These are phyloP conservation scores for Ascochyta lentis DNA, from an alignment of 2,329 filamentous ascomycete genomes.

Conservation along the genomic window DNA sequence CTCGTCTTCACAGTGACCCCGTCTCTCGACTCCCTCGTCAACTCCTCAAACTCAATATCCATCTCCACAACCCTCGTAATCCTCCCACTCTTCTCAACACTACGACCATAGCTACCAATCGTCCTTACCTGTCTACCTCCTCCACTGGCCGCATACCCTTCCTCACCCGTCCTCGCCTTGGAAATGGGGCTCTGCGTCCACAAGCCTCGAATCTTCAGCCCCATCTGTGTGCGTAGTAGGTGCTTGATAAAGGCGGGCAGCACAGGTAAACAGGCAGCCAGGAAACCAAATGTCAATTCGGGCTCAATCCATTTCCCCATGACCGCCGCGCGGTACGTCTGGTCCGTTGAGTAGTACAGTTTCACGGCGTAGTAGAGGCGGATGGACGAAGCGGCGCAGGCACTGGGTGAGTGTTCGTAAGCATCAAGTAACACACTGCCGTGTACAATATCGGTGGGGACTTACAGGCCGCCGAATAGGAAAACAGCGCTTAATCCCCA, in stretches of 20 bases:
- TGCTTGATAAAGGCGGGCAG: conserved; percentile 22
- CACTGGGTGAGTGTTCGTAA: conserved; percentile 6
- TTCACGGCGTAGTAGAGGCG: conserved; percentile 22
- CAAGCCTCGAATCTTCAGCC: background rate
- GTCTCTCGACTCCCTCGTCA: conserved; percentile 9
- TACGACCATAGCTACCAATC: conserved; percentile 4
- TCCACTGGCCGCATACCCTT: background rate
- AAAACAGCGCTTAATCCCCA: conserved; percentile 23
- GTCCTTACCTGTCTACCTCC: background rate
- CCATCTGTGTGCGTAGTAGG: conserved; percentile 2
- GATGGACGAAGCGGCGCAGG: conserved; percentile 16
- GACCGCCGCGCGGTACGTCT: conserved; percentile 18
- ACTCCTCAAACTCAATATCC: conserved; percentile 20
- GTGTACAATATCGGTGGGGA: background rate
- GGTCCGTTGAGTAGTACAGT: conserved; percentile 15
- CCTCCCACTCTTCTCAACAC: background rate
- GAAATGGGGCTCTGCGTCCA: conserved; percentile 5
- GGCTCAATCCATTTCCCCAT: conserved; percentile 28
- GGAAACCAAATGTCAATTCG: conserved; percentile 24
- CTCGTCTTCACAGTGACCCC: background rate
- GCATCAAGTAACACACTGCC: too few species aligned
- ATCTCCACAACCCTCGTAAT: conserved; percentile 12
- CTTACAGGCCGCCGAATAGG: conserved; percentile 21
- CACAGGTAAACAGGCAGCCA: conserved; percentile 24
- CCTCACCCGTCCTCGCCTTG: background rate